Base-by-base conservation (phyloP, 805 yeast genomes). In the Candida endomychidarum region DNA sequence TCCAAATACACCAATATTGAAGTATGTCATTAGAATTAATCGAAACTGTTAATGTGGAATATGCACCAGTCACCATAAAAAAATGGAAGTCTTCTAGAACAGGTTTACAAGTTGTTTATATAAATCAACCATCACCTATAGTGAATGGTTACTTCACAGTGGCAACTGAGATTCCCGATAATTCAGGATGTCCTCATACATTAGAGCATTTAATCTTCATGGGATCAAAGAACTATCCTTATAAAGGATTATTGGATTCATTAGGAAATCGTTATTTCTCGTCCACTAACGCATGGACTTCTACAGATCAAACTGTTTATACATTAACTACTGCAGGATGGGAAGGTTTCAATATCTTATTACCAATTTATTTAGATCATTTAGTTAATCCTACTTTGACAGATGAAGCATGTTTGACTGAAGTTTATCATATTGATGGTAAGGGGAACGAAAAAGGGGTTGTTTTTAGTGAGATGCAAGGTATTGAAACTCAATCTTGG, bases 401-500 rank as follows among this genome's bases (percentile, higher is more conserved):
- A 1, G 95, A 89, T 55, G 86, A 81, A 38, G 96, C 96, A 0
- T 93, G 96, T 53, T 67, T 83, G 38, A 93, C 99, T 1, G 99
- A 93, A 58, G 98, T 93, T 7, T 87, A 87, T 58, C 98, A 93
- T 58, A 77, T 93, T 33, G 98, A 93, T 58, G 96, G 95, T 2
- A 74, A 78, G 7, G 96, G 86, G 22, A 80, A 83, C 48, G 99
- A 93, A 51, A 88, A 88, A 58, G 99, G 99, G 51, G 99, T 93
- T 21, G 98, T 93, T 3, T 93, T 85, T 58, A 83, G 95, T 38
- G 99, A 93, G 64, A 93, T 93, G 98, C 96, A 87, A 56, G 97
- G 89, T 19, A 81, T 85, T 41, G 96, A 89, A 60, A 78, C 78
- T 52, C 86, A 83, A 47, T 75, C 90, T 11, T 81, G 81, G 78